Evolutionary conservation across 306 rosid species (phyloP).

Genomic region (Pueraria montana): DNA sequence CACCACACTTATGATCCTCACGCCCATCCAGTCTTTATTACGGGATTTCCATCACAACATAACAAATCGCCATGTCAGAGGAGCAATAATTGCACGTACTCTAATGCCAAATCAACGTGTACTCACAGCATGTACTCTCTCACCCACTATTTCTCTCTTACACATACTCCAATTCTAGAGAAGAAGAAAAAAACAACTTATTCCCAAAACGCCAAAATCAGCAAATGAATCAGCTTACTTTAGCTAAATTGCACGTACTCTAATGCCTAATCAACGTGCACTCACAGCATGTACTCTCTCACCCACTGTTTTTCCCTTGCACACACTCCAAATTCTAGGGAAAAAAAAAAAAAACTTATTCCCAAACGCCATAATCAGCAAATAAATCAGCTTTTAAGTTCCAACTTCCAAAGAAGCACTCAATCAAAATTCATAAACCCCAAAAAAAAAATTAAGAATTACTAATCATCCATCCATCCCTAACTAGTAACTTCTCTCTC

Average conservation of each 20-base stretch:
- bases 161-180: neutral
- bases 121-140: neutral
- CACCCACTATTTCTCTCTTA: neutral
- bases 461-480: too few relatives aligned
- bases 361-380: too few relatives aligned
- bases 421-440: too few relatives aligned
- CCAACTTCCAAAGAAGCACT: too few relatives aligned
- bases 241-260: too few relatives aligned
- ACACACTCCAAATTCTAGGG: too few relatives aligned
- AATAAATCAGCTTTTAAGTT: too few relatives aligned
- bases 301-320: too few relatives aligned
- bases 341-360: too few relatives aligned
- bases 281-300: too few relatives aligned
- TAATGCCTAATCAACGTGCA: too few relatives aligned
- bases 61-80: conserved; percentile 31
- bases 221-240: neutral
- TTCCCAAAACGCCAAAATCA: neutral
- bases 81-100: neutral
- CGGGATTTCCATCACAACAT: conserved; percentile 19
- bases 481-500: neutral
- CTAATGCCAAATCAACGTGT: neutral
- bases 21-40: neutral
- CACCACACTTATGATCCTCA: conserved; percentile 8
- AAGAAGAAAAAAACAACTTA: neutral
- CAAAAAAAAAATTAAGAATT: too few relatives aligned